Evolutionary conservation across 805 yeast genomes (phyloP).

Genomic region (Ogataea neopini): DNA sequence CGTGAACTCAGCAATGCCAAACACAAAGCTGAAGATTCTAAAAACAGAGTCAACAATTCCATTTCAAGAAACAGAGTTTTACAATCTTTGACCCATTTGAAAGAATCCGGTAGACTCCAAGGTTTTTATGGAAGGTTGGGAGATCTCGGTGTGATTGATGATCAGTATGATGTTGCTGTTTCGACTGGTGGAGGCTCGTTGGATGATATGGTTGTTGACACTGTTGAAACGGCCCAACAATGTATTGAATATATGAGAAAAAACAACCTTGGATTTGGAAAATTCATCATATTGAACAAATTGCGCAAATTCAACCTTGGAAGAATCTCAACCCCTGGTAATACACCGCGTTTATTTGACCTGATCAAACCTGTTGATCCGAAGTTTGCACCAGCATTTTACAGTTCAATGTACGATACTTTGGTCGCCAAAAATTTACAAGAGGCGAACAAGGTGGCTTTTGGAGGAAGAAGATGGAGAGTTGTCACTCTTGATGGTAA

Average conservation of each 20-base stretch:
- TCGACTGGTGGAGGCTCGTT: constrained; percentile 92
- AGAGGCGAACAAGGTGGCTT: constrained; percentile 87
- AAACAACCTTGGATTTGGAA: constrained; percentile 84
- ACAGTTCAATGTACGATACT: constrained; percentile 83
- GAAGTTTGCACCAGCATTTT: constrained; percentile 83
- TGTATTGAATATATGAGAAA: constrained; percentile 80
- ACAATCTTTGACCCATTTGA: constrained; percentile 63
- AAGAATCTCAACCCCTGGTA: constrained; percentile 68
- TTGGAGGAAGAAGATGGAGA: constrained; percentile 74
- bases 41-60: constrained; percentile 51
- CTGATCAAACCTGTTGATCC: constrained; percentile 66
- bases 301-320: constrained; percentile 61
- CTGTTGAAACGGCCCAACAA: constrained; percentile 57
- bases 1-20: constrained; percentile 52
- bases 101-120: constrained; percentile 74
- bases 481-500: constrained; percentile 94
- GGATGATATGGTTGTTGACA: constrained; percentile 91
- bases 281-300: constrained; percentile 78
- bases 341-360: constrained; percentile 82
- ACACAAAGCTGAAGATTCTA: constrained; percentile 67
- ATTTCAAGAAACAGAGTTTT: constrained; percentile 77
- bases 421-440: constrained; percentile 76
- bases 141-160: constrained; percentile 88
- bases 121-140: constrained; percentile 94
- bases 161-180: constrained; percentile 85